Evolutionary conservation across 1,139 yeast species (phyloP).

Genomic region (Debaryomyces sp.): DNA sequence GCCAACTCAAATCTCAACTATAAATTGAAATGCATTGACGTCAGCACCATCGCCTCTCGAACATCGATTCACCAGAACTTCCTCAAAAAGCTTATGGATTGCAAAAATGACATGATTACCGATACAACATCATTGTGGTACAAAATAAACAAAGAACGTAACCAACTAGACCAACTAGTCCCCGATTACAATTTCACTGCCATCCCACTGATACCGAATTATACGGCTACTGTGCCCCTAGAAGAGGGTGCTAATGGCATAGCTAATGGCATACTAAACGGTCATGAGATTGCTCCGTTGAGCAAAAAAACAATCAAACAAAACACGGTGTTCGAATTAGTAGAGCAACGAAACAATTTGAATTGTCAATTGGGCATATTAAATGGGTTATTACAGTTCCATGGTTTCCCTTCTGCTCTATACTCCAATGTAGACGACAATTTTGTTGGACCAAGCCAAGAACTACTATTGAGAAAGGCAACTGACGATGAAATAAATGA

Average conservation of each 20-base stretch:
- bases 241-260: conserved; percentile 10
- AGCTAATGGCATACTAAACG: conserved; percentile 5
- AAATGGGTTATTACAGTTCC: conserved; percentile 56
- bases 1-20: conserved; percentile 74
- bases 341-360: conserved; percentile 54
- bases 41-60: conserved; percentile 78
- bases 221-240: conserved; percentile 20
- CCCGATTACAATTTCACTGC: conserved; percentile 45
- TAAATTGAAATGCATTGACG: conserved; percentile 73
- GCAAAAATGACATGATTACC: conserved; percentile 64
- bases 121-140: conserved; percentile 90
- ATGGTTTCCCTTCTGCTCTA: conserved; percentile 74
- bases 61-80: conserved; percentile 86
- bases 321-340: conserved; percentile 45
- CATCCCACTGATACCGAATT: conserved; percentile 32
- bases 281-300: conserved; percentile 20
- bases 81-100: conserved; percentile 67
- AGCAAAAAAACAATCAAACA: conserved; percentile 42
- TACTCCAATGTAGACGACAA: conserved; percentile 31
- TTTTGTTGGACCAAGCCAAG: conserved; percentile 24
- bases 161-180: conserved; percentile 76
- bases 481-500: conserved; percentile 63
- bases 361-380: conserved; percentile 60
- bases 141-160: conserved; percentile 84
- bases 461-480: conserved; percentile 50